Evolutionary conservation across 352 stramenopile genomes (phyloP), one percentile per base, ranked within the genome.

Genomic region (Phytophthora tubulina): DNA sequence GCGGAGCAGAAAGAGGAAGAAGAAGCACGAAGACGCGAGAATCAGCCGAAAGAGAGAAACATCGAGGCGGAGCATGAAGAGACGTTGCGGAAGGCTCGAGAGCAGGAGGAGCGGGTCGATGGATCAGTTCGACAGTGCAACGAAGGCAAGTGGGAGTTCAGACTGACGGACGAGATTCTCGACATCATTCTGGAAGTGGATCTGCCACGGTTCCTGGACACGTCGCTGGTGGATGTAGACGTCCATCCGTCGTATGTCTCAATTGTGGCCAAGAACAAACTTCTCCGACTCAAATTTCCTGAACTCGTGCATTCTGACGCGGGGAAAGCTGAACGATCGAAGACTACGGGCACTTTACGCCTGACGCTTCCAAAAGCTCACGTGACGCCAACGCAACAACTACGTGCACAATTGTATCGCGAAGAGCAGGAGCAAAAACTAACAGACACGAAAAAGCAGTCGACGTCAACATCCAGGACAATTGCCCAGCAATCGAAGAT

Each of bases 1-100:
- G 92, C 95, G 0, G 90, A 98, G 64, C 93, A 99, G 75, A 99
- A 99, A 60, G 78, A 87, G 58, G 92, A 97, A 52, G 96, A 98
- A 66, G 91, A 97, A 33, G 86, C 89, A 42, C 80, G 86, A 33
- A 78, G 93, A 56, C 86, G 81, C 30, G 82, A 85, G 39, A 96
- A 97, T 56, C 57, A 88, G 57, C 93, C 94, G 17, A 89, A 79
- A 42, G 89, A 98, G 57, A 85, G 95, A 8, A 84, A 98, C 54
- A 88, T 77, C n/a, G 88, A 96, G 38, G 50, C 73, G 10, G 96
- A 99, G 67, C 95, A 99, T 65, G 67, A 77, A 11, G 73, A 89
- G 39, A 67, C 78, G 6, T 75, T 97, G 32, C 66, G 58, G 2
- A 70, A 79, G 33, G 58, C 73, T 36, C 72, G 81, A 36, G 27